Evolutionary conservation across 345 rosid genomes (phyloP).

Genomic region (Citrus reticulata): DNA sequence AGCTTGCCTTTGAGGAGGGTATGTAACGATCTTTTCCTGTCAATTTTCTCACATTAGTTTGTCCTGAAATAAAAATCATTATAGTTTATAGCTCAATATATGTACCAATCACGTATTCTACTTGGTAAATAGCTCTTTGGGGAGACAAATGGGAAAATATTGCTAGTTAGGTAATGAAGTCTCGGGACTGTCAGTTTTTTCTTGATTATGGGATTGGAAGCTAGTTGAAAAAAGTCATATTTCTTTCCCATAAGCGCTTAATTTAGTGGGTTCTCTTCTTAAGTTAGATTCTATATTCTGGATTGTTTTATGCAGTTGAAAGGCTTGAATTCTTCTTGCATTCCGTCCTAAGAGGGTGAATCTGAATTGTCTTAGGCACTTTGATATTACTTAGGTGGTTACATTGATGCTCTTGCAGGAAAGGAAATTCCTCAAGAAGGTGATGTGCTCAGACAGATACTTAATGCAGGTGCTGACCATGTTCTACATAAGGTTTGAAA

Average conservation of each 20-base stretch:
- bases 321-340: neutral
- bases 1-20: conserved; percentile 95
- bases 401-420: conserved; percentile 38
- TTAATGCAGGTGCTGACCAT: conserved; percentile 65
- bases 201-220: neutral
- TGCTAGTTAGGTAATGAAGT: neutral
- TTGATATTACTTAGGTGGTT: conserved; percentile 4
- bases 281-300: neutral
- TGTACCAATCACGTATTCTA: neutral
- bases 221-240: neutral
- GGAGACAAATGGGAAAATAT: neutral
- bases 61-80: neutral
- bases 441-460: conserved; percentile 50
- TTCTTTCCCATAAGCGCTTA: neutral
- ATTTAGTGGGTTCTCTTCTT: neutral
- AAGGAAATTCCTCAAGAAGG: conserved; percentile 59
- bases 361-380: neutral
- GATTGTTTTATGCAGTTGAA: neutral
- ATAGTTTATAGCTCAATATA: neutral
- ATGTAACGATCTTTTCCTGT: conserved; percentile 2
- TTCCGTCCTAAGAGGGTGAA: neutral
- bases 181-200: neutral
- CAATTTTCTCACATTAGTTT: neutral
- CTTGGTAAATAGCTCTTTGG: neutral
- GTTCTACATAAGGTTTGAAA: conserved; percentile 71